Percentiles rank a stretch among this genome's conserved stretches.
Evolutionary conservation across 495 filamentous ascomycete genomes (phyloP).

Genomic region (Aspergillus homomorphus): DNA sequence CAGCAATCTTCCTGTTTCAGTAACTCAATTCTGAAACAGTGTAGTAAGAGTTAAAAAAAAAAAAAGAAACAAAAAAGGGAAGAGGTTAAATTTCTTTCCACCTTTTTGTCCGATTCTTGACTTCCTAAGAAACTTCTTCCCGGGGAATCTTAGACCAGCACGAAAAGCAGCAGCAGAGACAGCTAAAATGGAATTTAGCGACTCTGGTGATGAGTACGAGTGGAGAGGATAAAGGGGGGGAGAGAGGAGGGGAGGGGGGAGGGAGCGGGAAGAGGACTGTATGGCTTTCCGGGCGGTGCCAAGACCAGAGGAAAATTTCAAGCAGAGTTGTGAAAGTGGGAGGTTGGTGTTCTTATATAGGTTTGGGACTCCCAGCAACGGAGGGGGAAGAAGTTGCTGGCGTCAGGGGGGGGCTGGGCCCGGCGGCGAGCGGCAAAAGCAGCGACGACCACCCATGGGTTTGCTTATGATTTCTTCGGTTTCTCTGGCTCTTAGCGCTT

Average conservation of each 20-base stretch:
- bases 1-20: slow-evolving; percentile 33
- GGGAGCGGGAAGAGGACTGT: slow-evolving; percentile 27
- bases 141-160: slow-evolving; percentile 14
- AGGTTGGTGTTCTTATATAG: slow-evolving; percentile 50
- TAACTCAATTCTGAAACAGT: slow-evolving; percentile 24
- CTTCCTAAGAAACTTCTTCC: slow-evolving; percentile 22
- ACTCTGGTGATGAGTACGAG: slow-evolving; percentile 8
- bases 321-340: slow-evolving; percentile 34
- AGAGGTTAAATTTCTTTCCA: slow-evolving; percentile 14
- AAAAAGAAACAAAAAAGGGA: slow-evolving; percentile 12
- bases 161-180: slow-evolving; percentile 15
- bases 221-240: slow-evolving; percentile 21
- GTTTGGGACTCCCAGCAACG: slow-evolving; percentile 37
- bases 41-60: slow-evolving; percentile 1
- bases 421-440: slow-evolving; percentile 43
- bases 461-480: slow-evolving; percentile 26
- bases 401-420: slow-evolving; percentile 39
- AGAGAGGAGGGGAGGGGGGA: slow-evolving; percentile 18
- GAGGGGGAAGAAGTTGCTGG: slow-evolving; percentile 8
- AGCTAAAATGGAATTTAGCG: slow-evolving; percentile 18
- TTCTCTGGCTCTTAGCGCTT: slow-evolving; percentile 13
- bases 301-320: slow-evolving; percentile 46
- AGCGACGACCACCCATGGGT: slow-evolving; percentile 40
- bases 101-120: slow-evolving; percentile 9
- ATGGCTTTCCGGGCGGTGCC: slow-evolving; percentile 43